Conservation (phyloP, 768 basidiomycete genomes). For the Pisolithus sp. region DNA sequence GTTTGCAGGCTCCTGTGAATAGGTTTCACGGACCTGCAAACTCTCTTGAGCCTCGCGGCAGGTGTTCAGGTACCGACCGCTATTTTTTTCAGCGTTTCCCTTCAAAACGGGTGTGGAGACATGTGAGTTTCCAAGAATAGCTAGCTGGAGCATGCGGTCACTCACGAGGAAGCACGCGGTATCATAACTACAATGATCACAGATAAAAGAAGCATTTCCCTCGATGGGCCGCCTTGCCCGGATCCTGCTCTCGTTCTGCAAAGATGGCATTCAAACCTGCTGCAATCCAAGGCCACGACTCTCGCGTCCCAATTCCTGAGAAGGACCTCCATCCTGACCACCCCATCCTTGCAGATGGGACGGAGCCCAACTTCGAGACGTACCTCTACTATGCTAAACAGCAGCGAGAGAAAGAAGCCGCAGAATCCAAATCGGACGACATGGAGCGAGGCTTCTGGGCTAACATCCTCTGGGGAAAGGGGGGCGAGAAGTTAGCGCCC, state of each 20-base stretch:
- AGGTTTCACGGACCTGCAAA: too few relatives aligned
- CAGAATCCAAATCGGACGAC: conserved; percentile 5
- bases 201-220: neutral
- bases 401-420: conserved; percentile 23
- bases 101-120: too few relatives aligned
- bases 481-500: conserved; percentile 8
- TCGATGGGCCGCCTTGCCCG: neutral
- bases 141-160: too few relatives aligned
- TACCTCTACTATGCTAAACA: conserved; percentile 26
- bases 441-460: neutral
- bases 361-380: conserved; percentile 25
- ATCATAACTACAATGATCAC: neutral
- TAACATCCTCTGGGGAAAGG: neutral
- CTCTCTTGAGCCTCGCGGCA: too few relatives aligned
- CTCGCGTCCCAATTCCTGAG: conserved; percentile 10
- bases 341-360: conserved; percentile 15
- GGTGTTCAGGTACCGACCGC: too few relatives aligned
- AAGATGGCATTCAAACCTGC: conserved; percentile 19
- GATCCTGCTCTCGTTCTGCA: neutral
- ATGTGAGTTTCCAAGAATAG: too few relatives aligned
- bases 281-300: conserved; percentile 12
- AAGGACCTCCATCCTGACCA: conserved; percentile 11
- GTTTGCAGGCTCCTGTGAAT: too few relatives aligned
- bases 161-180: neutral
- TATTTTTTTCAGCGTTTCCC: too few relatives aligned